Evolutionary conservation across 2,329 filamentous ascomycete species (phyloP), one percentile per base, ranked within the genome.

Genomic region (Neopestalotiopsis rosae): DNA sequence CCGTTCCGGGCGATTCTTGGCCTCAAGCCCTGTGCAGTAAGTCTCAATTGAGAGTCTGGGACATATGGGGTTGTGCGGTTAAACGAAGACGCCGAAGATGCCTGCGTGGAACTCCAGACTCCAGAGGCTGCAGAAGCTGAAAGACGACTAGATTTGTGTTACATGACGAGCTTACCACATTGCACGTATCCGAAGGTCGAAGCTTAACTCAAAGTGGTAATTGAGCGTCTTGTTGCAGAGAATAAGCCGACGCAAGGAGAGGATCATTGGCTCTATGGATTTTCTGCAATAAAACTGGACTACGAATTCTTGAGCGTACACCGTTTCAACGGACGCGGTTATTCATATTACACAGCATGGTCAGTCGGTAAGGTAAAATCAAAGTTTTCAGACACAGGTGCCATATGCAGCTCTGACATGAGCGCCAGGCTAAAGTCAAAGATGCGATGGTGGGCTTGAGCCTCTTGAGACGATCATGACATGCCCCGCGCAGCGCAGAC

Each of bases 381-480:
- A 52, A 20, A 52, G 45, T 52, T 52, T 52, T 10, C 20, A 20
- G 20, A n/a, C 45, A 52, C 45, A 52, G 45, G 45, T 52, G 45
- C 45, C 45, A 52, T 52, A 52, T 52, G 45, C 45, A 52, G 45
- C 45, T 52, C 45, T 52, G 45, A 59, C 24, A 59, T 30, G 57
- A 30, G 24, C 30, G 20, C 57, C 24, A 30, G 57, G 12, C 20
- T 17, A 30, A 59, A 59, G 13, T 30, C 12, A 4, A 59, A 59
- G 30, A 14, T 30, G 10, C 3, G 10, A 59, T 34, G 57, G 24
- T 13, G 24, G 24, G 14, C 28, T 14, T 61, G 28, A 30, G 34
- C 28, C 32, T 62, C 32, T 38, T 30, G 59, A 62, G 32, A 34
- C 34, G 59, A 62, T 62, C n/a, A 62, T 40, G 59, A 20, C 59